Evolutionary conservation across 169 alveolate species (phyloP), one percentile per base, ranked within the genome.

Genomic region (Cryptosporidium bovis): DNA sequence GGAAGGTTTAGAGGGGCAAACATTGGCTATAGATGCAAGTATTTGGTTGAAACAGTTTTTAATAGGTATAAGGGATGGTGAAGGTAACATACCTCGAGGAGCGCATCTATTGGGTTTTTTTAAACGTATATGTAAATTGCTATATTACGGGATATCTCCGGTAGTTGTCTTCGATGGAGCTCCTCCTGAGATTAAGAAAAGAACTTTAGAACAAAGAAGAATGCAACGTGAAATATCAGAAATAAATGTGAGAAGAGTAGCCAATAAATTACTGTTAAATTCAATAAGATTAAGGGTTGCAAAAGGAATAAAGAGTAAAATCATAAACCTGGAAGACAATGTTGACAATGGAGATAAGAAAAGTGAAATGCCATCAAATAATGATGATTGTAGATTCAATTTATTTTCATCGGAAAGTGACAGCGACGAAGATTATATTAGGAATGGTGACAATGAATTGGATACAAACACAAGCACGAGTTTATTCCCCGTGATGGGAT

Each of bases 111-210:
- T 94, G 51, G 93, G 95, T 51, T 96, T 96, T 66, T 96, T 96
- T 89, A 91, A 92, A 56, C 89, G 98, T 46, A 89, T 96, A 24
- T 95, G 98, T 71, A 94, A 96, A 84, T 83, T 96, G 36, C 85
- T 96, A 16, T 96, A 92, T 90, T 93, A 93, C 84, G 96, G 97
- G 12, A 94, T 96, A 29, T 92, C 91, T 46, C 98, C 98, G 0
- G 95, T 96, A 15, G 92, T 96, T 82, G 96, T 96, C 1, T 96
- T 96, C 71, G 98, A 96, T 84, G 98, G 98, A 3, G 83, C 84
- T 18, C 92, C 98, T 0, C 98, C 98, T 2, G 95, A 90, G 24
- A 91, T 95, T 36, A 96, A 96, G 90, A 92, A 91, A 36, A 92
- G 92, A 67, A 94, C 97, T 12, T 58, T 95, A 40, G 83, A 92